Evolutionary conservation across 73 alveolate genomes (phyloP).

Genomic region (Stentor coeruleus): DNA sequence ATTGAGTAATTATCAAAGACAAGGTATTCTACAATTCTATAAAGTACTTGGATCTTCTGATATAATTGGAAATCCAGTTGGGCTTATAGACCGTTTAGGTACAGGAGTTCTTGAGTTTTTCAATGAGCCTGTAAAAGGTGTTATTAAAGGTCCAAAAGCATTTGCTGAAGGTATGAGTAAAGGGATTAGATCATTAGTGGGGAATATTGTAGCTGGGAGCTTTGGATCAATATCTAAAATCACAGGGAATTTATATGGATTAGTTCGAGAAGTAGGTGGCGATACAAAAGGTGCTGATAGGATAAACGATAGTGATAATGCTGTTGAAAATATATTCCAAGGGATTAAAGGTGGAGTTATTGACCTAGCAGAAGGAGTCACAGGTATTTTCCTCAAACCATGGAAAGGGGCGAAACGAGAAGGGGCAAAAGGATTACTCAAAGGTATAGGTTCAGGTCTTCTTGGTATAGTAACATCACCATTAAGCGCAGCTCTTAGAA

Average conservation of each 20-base stretch:
- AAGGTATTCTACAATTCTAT: constrained; percentile 73
- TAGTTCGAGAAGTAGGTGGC: constrained; percentile 73
- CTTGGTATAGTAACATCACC: constrained; percentile 87
- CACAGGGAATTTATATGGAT: constrained; percentile 85
- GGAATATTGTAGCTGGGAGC: constrained; percentile 75
- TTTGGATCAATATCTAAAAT: constrained; percentile 79
- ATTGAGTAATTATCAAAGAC: constrained; percentile 51
- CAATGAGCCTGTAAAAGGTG: constrained; percentile 89
- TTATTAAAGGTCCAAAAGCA: constrained; percentile 81
- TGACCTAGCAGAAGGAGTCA: constrained; percentile 77
- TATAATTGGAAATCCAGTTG: constrained; percentile 89
- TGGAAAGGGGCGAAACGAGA: constrained; percentile 61
- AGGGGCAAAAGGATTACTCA: constrained; percentile 73
- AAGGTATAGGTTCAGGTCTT: constrained; percentile 89
- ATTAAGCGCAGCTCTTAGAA: constrained; percentile 71
- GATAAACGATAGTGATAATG: constrained; percentile 69
- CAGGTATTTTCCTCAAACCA: constrained; percentile 85
- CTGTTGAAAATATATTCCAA: constrained; percentile 63
- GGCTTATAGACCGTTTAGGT: constrained; percentile 82
- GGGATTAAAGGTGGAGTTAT: constrained; percentile 85
- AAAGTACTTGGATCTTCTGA: constrained; percentile 79
- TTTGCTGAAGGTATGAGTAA: constrained; percentile 88
- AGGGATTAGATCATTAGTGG: constrained; percentile 72
- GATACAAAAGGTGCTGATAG: constrained; percentile 45
- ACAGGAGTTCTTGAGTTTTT: constrained; percentile 90